These are phyloP conservation scores for Penicillium psychrosexuale DNA, from an alignment of 2,329 filamentous ascomycete species.

Conservation along the genomic window DNA sequence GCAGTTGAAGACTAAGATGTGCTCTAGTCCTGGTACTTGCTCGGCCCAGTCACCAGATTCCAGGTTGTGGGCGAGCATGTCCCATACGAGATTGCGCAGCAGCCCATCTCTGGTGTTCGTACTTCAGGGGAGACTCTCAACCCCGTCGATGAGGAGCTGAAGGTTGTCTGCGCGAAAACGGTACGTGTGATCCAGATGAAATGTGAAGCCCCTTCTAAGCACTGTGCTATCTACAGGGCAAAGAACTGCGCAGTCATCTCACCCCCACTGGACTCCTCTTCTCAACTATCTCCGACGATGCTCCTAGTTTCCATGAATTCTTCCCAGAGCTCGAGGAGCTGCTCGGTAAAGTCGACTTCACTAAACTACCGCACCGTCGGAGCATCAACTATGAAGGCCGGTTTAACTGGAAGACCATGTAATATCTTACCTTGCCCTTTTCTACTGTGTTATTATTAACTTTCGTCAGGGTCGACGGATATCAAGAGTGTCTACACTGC, in stretches of 20 bases:
- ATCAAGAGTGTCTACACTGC: constrained; percentile 59
- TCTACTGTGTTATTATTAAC: not conserved
- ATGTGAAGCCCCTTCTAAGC: not conserved
- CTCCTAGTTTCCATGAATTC: constrained; percentile 52
- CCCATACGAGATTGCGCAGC: constrained; percentile 52
- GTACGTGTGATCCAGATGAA: constrained; percentile 19
- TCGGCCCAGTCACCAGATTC: constrained; percentile 54
- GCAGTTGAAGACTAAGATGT: constrained; percentile 4
- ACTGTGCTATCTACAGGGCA: constrained; percentile 8
- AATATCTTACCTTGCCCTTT: constrained; percentile 1
- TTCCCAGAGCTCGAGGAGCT: constrained; percentile 53
- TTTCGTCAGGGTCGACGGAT: constrained; percentile 51
- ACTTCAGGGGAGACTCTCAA: constrained; percentile 30
- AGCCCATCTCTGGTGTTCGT: constrained; percentile 41
- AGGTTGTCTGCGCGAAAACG: constrained; percentile 37
- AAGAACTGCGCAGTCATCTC: constrained; percentile 37
- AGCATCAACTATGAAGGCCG: constrained; percentile 55
- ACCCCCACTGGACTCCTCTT: constrained; percentile 55
- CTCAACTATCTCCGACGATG: constrained; percentile 48
- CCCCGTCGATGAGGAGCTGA: constrained; percentile 36
- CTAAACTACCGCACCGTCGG: constrained; percentile 50
- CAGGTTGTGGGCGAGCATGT: constrained; percentile 41
- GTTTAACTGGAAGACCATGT: constrained; percentile 62
- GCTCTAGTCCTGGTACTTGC: constrained; percentile 51
- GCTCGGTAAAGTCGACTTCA: constrained; percentile 53